Evolutionary conservation across 306 rosid species (phyloP), one percentile per base, ranked within the genome.

Genomic region (Malus sylvestris): DNA sequence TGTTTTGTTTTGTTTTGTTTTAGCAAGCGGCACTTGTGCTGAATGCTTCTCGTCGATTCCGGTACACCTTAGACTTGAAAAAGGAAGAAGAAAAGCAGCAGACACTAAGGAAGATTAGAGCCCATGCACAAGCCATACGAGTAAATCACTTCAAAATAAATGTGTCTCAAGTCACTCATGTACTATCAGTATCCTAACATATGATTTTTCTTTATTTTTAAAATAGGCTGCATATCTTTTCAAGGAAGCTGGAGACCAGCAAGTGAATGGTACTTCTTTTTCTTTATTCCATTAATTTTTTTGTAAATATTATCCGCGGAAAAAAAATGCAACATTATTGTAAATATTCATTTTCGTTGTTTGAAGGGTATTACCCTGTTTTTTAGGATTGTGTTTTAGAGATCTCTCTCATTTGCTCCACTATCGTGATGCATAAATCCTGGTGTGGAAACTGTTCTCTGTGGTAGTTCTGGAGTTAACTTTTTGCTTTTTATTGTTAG

Each of bases 21-120:
- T 70, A 96, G 99, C 97, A 93, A 96, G 99, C 99, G 3, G 98
- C 99, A 0, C 97, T 96, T 67, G 99, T 96, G 82, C 90, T 96
- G 58, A 96, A 96, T 82, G 99, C 99, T 84, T 96, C 98, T 79
- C 99, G 99, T 71, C 93, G 99, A 81, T 96, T 96, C 83, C 99
- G 98, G 25, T 96, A 96, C 86, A 96, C 99, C 33, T 81, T 96
- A 87, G 99, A 93, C 90, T 83, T 96, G 94, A 93, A 91, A 76
- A 96, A 83, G 88, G 96, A 96, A 74, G 98, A 87, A 74, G 99
- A 96, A 77, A 93, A 81, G 81, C 86, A 61, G 79, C 85, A 87
- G 76, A 84, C 74, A 55, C 65, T 93, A 55, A 81, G 90, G 83
- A 93, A 91, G 89, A 83, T 93, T 59, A 88, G 96, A 84, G 96